phyloP scores from a whole-genome alignment of 345 rosid genomes.

The Psidium guajava region DNA sequence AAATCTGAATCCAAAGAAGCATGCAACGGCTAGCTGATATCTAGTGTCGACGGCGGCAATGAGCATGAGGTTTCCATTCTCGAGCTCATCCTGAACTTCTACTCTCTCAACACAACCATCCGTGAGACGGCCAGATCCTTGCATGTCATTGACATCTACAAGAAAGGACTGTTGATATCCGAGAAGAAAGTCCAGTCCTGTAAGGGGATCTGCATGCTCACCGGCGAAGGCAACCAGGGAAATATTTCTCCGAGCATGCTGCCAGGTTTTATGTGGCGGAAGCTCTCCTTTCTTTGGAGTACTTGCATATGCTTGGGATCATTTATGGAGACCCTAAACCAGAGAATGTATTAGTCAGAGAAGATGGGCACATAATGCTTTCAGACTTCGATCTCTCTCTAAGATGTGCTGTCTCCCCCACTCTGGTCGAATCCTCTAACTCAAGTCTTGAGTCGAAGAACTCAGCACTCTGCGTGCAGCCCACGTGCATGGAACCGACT shows the following conservation, averaged over 20 bases:
- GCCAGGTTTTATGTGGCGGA: constrained; percentile 74
- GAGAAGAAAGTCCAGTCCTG: too few species aligned
- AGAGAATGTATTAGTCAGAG: constrained; percentile 54
- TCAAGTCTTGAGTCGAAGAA: background rate
- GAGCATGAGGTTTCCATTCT: too few species aligned
- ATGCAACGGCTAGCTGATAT: too few species aligned
- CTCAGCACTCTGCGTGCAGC: constrained; percentile 13
- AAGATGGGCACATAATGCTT: constrained; percentile 60
- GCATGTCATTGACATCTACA: too few species aligned
- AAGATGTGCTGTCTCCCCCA: constrained; percentile 13
- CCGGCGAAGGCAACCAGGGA: constrained; percentile 76
- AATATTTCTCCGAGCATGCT: constrained; percentile 79
- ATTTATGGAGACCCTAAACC: constrained; percentile 47
- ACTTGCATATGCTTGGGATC: constrained; percentile 51
- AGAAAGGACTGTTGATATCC: too few species aligned
- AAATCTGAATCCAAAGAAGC: too few species aligned
- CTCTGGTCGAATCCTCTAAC: constrained; percentile 8
- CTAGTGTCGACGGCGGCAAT: too few species aligned
- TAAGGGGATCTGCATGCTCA: constrained; percentile 84
- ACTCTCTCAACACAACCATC: too few species aligned
- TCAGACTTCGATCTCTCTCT: constrained; percentile 55
- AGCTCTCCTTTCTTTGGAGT: constrained; percentile 47
- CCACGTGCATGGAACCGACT: constrained; percentile 10
- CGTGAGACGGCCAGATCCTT: too few species aligned
- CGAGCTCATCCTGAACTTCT: too few species aligned